A percentile compares a stretch with the other conserved stretches of the same genome.
Evolutionary conservation across 139 green algal genomes (phyloP).

Genomic region (Axilococcus clingmanii): DNA sequence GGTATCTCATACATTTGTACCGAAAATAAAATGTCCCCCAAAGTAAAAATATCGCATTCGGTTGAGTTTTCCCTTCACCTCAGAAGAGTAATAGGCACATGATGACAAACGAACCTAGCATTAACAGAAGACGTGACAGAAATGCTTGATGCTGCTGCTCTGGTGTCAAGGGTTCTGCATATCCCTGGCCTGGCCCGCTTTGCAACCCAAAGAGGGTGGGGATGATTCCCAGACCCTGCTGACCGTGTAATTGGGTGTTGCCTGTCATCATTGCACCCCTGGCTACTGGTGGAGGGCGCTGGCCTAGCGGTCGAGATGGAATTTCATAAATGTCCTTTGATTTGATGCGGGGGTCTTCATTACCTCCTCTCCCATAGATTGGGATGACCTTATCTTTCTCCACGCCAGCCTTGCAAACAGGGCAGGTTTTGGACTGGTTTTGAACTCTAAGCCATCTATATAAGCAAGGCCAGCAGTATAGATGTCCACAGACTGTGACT

Average conservation of each 20-base stretch:
- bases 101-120: conserved; percentile 91
- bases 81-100: conserved; percentile 39
- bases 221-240: conserved; percentile 48
- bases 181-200: conserved; percentile 20
- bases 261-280: conserved; percentile 25
- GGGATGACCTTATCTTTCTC: conserved; percentile 76
- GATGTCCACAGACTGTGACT: conserved; percentile 89
- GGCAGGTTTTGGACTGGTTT: conserved; percentile 52
- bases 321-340: conserved; percentile 16
- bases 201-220: conserved; percentile 76
- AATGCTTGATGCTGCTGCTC: conserved; percentile 90
- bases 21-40: no score
- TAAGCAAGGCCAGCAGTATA: conserved; percentile 94
- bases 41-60: not conserved
- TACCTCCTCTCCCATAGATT: conserved; percentile 68
- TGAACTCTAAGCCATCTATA: conserved; percentile 83
- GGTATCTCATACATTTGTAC: no score
- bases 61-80: not conserved
- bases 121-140: conserved; percentile 68
- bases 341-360: conserved; percentile 41
- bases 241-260: conserved; percentile 10
- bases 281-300: conserved; percentile 26
- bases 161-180: conserved; percentile 60
- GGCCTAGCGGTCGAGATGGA: conserved; percentile 38
- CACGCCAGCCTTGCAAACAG: conserved; percentile 87